Evolutionary conservation across 176 grass and related monocot genomes (phyloP), one percentile per base, ranked within the genome.

Genomic region (Avena atlantica): DNA sequence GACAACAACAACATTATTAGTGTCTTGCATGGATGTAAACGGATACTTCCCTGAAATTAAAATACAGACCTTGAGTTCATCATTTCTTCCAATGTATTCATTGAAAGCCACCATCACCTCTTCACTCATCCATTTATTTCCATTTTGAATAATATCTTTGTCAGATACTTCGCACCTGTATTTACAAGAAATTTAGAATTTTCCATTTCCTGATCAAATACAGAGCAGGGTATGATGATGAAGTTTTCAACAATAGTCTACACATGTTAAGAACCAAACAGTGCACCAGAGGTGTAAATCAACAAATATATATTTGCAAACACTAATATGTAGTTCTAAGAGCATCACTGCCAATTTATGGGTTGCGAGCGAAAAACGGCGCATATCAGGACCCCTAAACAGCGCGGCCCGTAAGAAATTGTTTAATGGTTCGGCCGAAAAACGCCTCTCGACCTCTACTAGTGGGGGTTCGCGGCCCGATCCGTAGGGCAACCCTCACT

Each of bases 51-150:
- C 16, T 67, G 64, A 27, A 67, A 34, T 34, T 67, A 16, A 67
- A 67, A 31, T 67, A 67, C 64, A 67, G 27, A 67, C 64, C 64
- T 3, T 34, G 64, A 67, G 25, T 31, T 34, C 16, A 31, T 29
- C 64, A 34, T 1, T 67, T 67, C 64, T 16, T 67, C 2, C 13
- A 67, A 34, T 34, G 13, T 67, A 67, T 27, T 67, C 13, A 14
- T 34, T 8, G 27, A 67, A 67, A 67, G 64, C 64, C 64, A 67
- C 64, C 64, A 67, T 67, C 27, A 13, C 64, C 64, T 67, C 64
- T 7, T 67, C 13, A 67, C 64, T 67, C 64, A 67, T 67, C 27
- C 64, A 67, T 31, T 67, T 67, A 16, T 67, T 25, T 16, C 64
- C 27, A 67, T 67, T 67, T 67, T 34, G 27, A 67, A 67, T 67